Base-by-base conservation (phyloP, 352 stramenopile genomes). In the Phytophthora hibernalis region DNA sequence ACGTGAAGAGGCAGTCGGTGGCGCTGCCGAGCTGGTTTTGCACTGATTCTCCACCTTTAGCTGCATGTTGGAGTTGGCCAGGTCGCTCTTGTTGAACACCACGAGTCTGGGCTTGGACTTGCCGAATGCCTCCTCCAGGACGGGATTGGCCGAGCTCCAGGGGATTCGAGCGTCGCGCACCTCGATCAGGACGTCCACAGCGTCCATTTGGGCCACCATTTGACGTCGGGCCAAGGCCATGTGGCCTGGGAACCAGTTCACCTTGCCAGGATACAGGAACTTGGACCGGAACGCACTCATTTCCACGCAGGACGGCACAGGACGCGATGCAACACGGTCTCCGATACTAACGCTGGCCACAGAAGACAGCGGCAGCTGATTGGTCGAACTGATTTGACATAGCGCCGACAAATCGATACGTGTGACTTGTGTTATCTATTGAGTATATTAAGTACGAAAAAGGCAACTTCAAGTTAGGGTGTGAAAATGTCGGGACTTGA, bases 161-260 rank as follows among this genome's bases (percentile, higher is more conserved):
- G 88, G 88, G 35, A 96, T 92, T 30, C 87, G 83, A 66, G 86
- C 85, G 73, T 96, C 87, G 33, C 85, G 84, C 21, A 95, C 86
- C 45, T 95, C 87, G 56, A 96, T 89, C 22, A 95, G 65, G 47
- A 94, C 85, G 64, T 96, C 87, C 28, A 94, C 82, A 0, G 82
- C 63, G 56, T 96, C 85, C 64, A 96, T 72, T 58, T 95, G 85
- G 21, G 85, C 83, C 54, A 90, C 70, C 83, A 96, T 95, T 68
- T 91, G 83, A 50, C 83, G 82, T 35, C 83, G 70, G n/a, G 86
- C 89, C 5, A 86, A 60, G 8, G 87, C 86, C 87, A 96, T 95
- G 72, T 96, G 89, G 28, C 88, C 88, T 26, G 88, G 88, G 61
- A 96, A 96, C 88, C 88, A 96, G 60, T 96, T 96, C 53, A 96